phyloP scores from a whole-genome alignment of 2,329 filamentous ascomycete genomes.

The Mycogone perniciosa region DNA sequence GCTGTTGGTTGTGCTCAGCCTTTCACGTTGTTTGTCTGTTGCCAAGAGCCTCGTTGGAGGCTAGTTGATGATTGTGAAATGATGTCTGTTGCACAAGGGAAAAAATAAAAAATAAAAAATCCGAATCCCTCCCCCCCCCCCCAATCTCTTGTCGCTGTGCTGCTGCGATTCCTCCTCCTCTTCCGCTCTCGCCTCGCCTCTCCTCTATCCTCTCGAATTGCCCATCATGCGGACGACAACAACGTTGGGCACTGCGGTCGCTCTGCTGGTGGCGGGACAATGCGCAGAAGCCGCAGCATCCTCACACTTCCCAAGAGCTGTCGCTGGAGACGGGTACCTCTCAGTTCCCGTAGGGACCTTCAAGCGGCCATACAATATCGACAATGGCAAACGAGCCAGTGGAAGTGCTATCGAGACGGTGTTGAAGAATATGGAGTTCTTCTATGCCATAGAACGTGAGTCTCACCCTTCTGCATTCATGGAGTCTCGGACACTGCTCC shows the following conservation, averaged over 20 bases:
- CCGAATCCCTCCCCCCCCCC: too few relatives aligned
- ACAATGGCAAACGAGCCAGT: slow-evolving; percentile 19
- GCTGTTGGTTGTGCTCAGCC: too few relatives aligned
- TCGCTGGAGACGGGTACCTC: slow-evolving; percentile 31
- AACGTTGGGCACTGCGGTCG: slow-evolving; percentile 8
- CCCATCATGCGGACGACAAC: slow-evolving; percentile 13
- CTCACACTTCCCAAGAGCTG: slow-evolving; percentile 22
- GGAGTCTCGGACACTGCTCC: not conserved
- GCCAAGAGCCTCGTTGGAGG: too few relatives aligned
- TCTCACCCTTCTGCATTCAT: not conserved
- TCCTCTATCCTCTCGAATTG: not conserved
- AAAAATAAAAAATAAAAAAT: too few relatives aligned
- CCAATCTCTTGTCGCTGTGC: too few relatives aligned
- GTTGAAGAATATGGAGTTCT: slow-evolving; percentile 32
- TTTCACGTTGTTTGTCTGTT: too few relatives aligned
- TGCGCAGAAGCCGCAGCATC: slow-evolving; percentile 5
- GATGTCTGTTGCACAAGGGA: too few relatives aligned
- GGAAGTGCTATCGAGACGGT: slow-evolving; percentile 23
- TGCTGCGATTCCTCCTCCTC: too few relatives aligned
- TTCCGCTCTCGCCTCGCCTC: too few relatives aligned
- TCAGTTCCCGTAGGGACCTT: slow-evolving; percentile 30
- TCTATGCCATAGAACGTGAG: slow-evolving; percentile 35
- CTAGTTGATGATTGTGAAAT: too few relatives aligned
- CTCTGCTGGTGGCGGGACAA: slow-evolving; percentile 13
- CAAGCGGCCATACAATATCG: slow-evolving; percentile 16